Conservation (phyloP, 2,329 filamentous ascomycete genomes). For the Neopestalotiopsis rosae region DNA sequence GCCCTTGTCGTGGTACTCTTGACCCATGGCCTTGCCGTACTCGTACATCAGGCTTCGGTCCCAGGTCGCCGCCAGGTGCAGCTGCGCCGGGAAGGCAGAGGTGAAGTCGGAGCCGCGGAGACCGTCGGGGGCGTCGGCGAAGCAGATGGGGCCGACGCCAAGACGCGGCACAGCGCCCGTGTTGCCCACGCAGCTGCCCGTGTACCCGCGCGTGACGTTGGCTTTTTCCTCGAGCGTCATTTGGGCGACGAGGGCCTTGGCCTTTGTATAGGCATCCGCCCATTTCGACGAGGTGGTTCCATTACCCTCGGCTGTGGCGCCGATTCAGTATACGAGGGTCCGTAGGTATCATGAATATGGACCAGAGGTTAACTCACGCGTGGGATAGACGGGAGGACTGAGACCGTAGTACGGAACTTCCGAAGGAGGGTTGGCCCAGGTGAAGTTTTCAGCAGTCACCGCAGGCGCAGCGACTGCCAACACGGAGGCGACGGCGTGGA, state of each 20-base stretch:
- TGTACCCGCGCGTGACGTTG: constrained; percentile 57
- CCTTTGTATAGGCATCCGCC: constrained; percentile 77
- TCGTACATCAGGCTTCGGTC: constrained; percentile 81
- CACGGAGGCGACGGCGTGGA: neutral
- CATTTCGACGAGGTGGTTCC: constrained; percentile 67
- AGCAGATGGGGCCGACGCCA: constrained; percentile 77
- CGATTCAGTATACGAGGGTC: too few species aligned
- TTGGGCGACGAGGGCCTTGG: constrained; percentile 70
- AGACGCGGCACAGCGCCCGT: constrained; percentile 66
- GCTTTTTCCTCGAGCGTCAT: constrained; percentile 90
- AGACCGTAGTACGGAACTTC: constrained; percentile 42
- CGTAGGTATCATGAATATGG: neutral
- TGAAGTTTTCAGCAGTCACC: neutral
- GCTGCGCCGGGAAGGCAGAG: constrained; percentile 78
- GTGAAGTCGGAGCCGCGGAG: constrained; percentile 80
- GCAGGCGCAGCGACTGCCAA: neutral
- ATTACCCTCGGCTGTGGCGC: constrained; percentile 45
- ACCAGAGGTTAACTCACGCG: constrained; percentile 51
- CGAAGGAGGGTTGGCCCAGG: neutral
- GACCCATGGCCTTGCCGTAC: constrained; percentile 76
- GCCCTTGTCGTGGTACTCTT: constrained; percentile 69
- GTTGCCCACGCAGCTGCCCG: constrained; percentile 62
- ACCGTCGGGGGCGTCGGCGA: constrained; percentile 85
- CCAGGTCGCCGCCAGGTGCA: constrained; percentile 77
- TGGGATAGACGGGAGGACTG: constrained; percentile 75